phyloP scores from a whole-genome alignment of 2,329 filamentous ascomycete species.

The Sordariomycetes sp. region DNA sequence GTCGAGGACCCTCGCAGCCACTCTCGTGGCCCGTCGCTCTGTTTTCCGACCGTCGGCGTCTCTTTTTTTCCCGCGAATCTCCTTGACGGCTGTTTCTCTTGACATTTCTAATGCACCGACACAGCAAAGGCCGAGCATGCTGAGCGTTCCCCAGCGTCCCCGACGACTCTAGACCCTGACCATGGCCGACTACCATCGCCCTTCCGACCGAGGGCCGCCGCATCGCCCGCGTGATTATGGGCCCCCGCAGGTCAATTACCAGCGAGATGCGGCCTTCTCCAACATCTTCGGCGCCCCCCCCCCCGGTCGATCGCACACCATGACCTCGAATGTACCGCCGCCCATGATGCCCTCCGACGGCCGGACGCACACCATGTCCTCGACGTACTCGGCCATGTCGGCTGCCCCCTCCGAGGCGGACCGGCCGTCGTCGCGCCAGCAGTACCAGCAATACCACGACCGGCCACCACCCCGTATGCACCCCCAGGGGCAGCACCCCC shows the following conservation, averaged over 20 bases:
- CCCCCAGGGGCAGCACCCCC: constrained; percentile 25
- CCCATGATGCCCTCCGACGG: constrained; percentile 32
- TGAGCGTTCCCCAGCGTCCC: constrained; percentile 7
- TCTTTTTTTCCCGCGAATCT: not conserved
- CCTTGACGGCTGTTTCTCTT: not conserved
- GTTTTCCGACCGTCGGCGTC: not conserved
- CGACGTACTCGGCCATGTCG: constrained; percentile 17
- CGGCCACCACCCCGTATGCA: constrained; percentile 14
- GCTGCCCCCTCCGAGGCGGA: constrained; percentile 31
- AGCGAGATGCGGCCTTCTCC: constrained; percentile 89
- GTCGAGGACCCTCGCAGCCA: not conserved
- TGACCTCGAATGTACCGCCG: constrained; percentile 64
- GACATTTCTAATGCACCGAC: constrained; percentile 1
- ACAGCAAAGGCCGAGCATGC: constrained; percentile 14
- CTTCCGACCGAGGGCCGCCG: constrained; percentile 31
- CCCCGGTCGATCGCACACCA: constrained; percentile 83
- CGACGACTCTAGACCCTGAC: constrained; percentile 8
- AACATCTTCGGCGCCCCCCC: constrained; percentile 89
- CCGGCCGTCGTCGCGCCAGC: constrained; percentile 48
- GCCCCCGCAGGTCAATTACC: constrained; percentile 38
- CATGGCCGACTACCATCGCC: constrained; percentile 46
- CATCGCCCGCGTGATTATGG: constrained; percentile 34
- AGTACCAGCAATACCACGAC: constrained; percentile 19
- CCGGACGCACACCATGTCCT: constrained; percentile 69
- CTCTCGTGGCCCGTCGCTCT: not conserved